phyloP scores from a whole-genome alignment of 1,284 basidiomycete species.

The Puccinia polysora region DNA sequence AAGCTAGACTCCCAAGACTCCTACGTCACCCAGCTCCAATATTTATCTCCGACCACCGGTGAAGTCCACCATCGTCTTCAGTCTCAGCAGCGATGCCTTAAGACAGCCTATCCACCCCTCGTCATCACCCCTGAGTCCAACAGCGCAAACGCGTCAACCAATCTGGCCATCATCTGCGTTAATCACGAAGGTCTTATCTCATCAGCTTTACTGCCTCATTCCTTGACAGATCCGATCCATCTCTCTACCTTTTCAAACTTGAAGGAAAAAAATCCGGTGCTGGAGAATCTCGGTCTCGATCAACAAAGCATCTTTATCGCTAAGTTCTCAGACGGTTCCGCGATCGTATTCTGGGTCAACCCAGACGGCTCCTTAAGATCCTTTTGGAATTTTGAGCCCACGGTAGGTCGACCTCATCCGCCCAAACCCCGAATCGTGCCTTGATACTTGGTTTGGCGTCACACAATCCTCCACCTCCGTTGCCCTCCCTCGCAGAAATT shows the following conservation, averaged over 20 bases:
- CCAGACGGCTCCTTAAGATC: slow-evolving; percentile 22
- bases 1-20: slow-evolving; percentile 4
- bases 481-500: not conserved
- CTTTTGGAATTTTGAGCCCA: slow-evolving; percentile 30
- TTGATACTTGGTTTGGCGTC: no score
- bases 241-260: slow-evolving; percentile 10
- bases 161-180: slow-evolving; percentile 25
- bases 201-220: slow-evolving; percentile 14
- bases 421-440: not conserved
- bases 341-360: slow-evolving; percentile 8
- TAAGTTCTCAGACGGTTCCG: slow-evolving; percentile 24
- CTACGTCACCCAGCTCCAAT: slow-evolving; percentile 23
- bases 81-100: slow-evolving; percentile 3
- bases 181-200: slow-evolving; percentile 15
- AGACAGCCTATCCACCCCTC: slow-evolving; percentile 22
- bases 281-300: slow-evolving; percentile 17
- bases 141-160: not conserved
- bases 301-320: slow-evolving; percentile 23
- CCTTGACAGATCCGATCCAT: slow-evolving; percentile 8
- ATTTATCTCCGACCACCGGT: slow-evolving; percentile 28
- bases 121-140: not conserved
- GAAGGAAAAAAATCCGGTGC: slow-evolving; percentile 7
- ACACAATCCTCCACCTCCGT: no score
- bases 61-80: slow-evolving; percentile 4
- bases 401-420: not conserved